These are phyloP conservation scores for Smallanthus sonchifolius DNA, from an alignment of 129 eudicot genomes.

Conservation along the genomic window DNA sequence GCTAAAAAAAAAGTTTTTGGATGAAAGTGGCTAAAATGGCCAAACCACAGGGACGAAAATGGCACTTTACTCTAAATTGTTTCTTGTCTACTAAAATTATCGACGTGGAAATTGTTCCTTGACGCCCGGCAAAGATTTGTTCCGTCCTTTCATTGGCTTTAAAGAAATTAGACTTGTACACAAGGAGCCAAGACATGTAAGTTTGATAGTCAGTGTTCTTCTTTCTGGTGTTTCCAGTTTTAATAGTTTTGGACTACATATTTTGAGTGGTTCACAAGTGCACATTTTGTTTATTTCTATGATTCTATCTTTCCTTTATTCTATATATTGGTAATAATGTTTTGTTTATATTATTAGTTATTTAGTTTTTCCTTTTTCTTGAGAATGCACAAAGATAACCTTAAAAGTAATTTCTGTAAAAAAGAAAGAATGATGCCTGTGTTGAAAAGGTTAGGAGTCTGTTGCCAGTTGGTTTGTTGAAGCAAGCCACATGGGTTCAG, in stretches of 20 bases:
- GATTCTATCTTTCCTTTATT: background rate
- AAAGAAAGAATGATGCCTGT: background rate
- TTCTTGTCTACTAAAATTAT: background rate
- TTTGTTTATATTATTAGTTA: background rate
- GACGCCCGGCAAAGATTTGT: slow-evolving; percentile 60
- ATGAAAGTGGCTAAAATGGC: no score
- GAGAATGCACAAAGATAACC: background rate
- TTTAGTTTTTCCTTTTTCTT: background rate
- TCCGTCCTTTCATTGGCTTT: slow-evolving; percentile 85
- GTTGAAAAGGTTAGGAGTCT: background rate
- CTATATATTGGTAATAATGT: background rate
- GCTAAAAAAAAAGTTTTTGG: no score
- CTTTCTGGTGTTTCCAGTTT: background rate
- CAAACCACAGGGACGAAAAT: no score
- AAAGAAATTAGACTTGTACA: slow-evolving; percentile 81
- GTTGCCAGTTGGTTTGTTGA: background rate
- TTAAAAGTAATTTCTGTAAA: background rate
- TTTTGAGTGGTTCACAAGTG: background rate
- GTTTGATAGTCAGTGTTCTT: slow-evolving; percentile 19
- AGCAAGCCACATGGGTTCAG: background rate
- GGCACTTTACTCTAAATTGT: no score
- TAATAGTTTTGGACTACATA: background rate
- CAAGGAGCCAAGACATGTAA: slow-evolving; percentile 91
- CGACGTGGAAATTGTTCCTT: slow-evolving; percentile 31
- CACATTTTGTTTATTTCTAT: background rate